Evolutionary conservation across 2,329 filamentous ascomycete genomes (phyloP), one percentile per base, ranked within the genome.

Genomic region (Sphaerulina populicola): DNA sequence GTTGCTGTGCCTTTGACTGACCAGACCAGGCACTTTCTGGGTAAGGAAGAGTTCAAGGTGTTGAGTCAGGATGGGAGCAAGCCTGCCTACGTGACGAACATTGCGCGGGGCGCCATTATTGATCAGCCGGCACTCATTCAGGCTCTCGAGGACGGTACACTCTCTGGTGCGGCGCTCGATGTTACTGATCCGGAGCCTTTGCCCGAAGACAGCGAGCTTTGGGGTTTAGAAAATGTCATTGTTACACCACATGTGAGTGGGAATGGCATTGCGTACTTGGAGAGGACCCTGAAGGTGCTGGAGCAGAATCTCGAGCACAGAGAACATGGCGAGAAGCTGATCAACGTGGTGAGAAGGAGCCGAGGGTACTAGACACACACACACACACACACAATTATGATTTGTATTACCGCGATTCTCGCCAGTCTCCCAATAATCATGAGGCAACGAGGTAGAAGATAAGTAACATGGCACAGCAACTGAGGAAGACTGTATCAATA

Each of bases 151-250:
- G 72, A 72, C 0, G 75, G 75, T 0, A 72, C 74, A 1, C 63
- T 86, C 29, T 68, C 73, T 2, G 86, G 86, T 29, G 87, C 86
- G 0, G 85, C 85, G 1, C 68, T 91, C 37, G 86, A 90, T 64
- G 86, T 91, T 1, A 85, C 86, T 1, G 85, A 90, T 54, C 86
- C 86, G 0, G 87, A 91, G 66, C 87, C 87, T 0, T 65, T 91
- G 56, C 85, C 85, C 0, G 68, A 74, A 2, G 78, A 83, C 4
- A 80, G 86, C 62, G 76, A 79, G 56, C 69, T 91, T 45, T 91
- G 86, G 86, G 76, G 72, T 23, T 72, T 82, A 11, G 78, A 79
- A 53, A 88, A 89, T 65, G 73, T 84, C 12, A 77, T 84, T 46
- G 77, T 91, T 41, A 84, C 80, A 56, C 82, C 82, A 53, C 83